phyloP scores from a whole-genome alignment of 345 rosid species.

The thale cress (Arabidopsis thaliana) region TAIR10.1 NC_003074.8:19255001-19255500 shows the following conservation, averaged over 20 bases:
- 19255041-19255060: constrained; percentile 80
- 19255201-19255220: constrained; percentile 71
- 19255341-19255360: constrained; percentile 89
- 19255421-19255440: constrained; percentile 78
- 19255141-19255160: constrained; percentile 92
- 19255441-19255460: constrained; percentile 91
- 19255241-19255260: no score
- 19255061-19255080: constrained; percentile 69
- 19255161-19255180: constrained; percentile 97
- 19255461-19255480: constrained; percentile 77
- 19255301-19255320: not conserved
- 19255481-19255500: constrained; percentile 66
- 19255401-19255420: constrained; percentile 87
- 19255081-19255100: constrained; percentile 66
- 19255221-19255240: not conserved
- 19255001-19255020: constrained; percentile 84
- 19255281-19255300: not conserved
- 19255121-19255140: constrained; percentile 83
- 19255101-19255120: constrained; percentile 76
- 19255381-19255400: constrained; percentile 96
- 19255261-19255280: not conserved
- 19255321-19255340: constrained; percentile 80
- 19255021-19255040: constrained; percentile 87
- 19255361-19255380: constrained; percentile 94
- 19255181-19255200: constrained; percentile 89